These are phyloP conservation scores for Neopestalotiopsis rosae DNA, from an alignment of 2,329 filamentous ascomycete species.

Conservation along the genomic window DNA sequence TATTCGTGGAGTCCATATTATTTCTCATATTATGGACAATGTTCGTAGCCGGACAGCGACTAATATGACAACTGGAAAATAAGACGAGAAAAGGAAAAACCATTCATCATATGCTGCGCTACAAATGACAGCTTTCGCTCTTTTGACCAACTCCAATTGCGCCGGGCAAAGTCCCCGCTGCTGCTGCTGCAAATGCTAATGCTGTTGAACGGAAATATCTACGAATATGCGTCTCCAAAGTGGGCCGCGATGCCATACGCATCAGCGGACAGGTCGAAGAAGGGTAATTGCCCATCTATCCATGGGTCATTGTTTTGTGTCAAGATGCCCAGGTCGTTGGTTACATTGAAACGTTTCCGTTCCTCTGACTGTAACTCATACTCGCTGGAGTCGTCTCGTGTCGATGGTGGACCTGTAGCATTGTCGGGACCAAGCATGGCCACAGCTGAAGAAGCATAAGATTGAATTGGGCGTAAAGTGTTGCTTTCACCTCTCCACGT, in stretches of 20 bases:
- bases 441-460: constrained; percentile 11
- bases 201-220: not conserved
- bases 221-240: constrained; percentile 12
- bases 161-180: constrained; percentile 13
- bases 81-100: not conserved
- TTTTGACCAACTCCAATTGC: constrained; percentile 14
- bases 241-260: not conserved
- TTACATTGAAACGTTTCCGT: constrained; percentile 18
- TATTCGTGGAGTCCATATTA: not conserved
- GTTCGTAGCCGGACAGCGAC: not conserved
- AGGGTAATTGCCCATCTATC: constrained; percentile 13
- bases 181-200: constrained; percentile 12
- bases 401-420: constrained; percentile 8
- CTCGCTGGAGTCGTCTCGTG: not conserved
- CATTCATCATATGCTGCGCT: not conserved
- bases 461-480: constrained; percentile 3
- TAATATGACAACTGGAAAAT: not conserved
- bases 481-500: constrained; percentile 15
- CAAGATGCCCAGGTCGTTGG: constrained; percentile 20
- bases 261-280: constrained; percentile 8
- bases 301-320: constrained; percentile 22
- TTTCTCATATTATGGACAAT: not conserved
- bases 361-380: constrained; percentile 13
- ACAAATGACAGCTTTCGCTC: constrained; percentile 2
- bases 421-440: constrained; percentile 8